Conservation (phyloP, 768 basidiomycete species). For the Lenzites betulinus region DNA sequence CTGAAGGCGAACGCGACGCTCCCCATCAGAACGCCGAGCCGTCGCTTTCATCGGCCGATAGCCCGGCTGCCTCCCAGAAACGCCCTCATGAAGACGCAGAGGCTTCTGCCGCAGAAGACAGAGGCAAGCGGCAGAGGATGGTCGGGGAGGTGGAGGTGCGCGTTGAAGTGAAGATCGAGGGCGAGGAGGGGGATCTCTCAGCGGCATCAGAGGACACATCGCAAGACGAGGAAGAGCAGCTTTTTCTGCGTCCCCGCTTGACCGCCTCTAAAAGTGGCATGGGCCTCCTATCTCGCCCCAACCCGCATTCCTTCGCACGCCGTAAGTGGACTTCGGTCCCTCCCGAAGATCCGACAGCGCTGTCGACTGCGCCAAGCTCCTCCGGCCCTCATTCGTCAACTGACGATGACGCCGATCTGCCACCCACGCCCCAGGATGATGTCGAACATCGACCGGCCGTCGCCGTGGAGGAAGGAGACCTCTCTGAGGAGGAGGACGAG, state of each 20-base stretch:
- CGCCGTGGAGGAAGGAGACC: neutral
- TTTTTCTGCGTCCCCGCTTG: slow-evolving; percentile 18
- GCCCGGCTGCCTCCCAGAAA: slow-evolving; percentile 7
- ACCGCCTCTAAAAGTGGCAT: slow-evolving; percentile 16
- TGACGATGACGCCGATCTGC: slow-evolving; percentile 26
- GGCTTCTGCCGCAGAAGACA: slow-evolving; percentile 17
- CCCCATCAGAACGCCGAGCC: neutral
- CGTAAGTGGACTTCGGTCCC: slow-evolving; percentile 34
- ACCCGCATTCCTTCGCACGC: slow-evolving; percentile 37
- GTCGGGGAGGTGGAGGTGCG: slow-evolving; percentile 5
- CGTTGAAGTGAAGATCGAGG: slow-evolving; percentile 17
- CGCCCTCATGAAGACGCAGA: slow-evolving; percentile 7
- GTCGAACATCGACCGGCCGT: slow-evolving; percentile 2
- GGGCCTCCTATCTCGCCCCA: slow-evolving; percentile 30
- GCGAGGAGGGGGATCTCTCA: slow-evolving; percentile 21
- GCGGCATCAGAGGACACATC: slow-evolving; percentile 15
- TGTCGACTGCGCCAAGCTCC: neutral
- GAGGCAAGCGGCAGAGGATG: slow-evolving; percentile 16
- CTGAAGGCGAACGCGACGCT: neutral
- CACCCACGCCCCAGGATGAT: slow-evolving; percentile 26
- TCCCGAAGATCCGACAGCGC: slow-evolving; percentile 14
- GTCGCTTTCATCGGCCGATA: slow-evolving; percentile 1
- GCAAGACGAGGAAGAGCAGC: slow-evolving; percentile 17
- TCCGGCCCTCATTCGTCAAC: slow-evolving; percentile 14
- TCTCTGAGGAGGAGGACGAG: slow-evolving; percentile 9